Conservation (phyloP, 805 yeast species). For the Candida qinlingensis region DNA sequence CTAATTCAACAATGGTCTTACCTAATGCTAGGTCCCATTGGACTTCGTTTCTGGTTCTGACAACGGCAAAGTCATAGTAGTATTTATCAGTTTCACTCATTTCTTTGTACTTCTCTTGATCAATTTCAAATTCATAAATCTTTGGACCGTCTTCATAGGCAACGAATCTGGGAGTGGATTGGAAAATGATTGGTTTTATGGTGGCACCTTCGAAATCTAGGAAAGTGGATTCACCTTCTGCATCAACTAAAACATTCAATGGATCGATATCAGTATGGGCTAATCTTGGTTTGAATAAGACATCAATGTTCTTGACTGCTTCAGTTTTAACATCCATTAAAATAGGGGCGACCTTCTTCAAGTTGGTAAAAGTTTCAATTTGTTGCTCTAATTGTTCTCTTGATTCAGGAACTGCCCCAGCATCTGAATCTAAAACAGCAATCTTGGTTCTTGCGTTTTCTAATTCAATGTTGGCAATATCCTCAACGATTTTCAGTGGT, state of each 20-base stretch:
- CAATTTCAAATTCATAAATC: constrained; percentile 68
- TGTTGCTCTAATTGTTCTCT: constrained; percentile 41
- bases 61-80: constrained; percentile 81
- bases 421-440: constrained; percentile 47
- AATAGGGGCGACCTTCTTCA: constrained; percentile 48
- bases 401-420: constrained; percentile 41
- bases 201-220: constrained; percentile 80
- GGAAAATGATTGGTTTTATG: constrained; percentile 77
- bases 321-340: constrained; percentile 47
- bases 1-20: constrained; percentile 59
- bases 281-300: constrained; percentile 67
- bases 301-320: constrained; percentile 55
- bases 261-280: constrained; percentile 87
- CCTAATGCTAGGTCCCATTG: constrained; percentile 79
- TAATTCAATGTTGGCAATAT: constrained; percentile 61
- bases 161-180: constrained; percentile 76
- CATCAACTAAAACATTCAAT: constrained; percentile 60
- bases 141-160: constrained; percentile 81
- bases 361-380: constrained; percentile 56
- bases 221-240: constrained; percentile 42
- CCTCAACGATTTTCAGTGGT: constrained; percentile 58
- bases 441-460: constrained; percentile 52
- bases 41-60: constrained; percentile 86
- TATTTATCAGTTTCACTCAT: constrained; percentile 69
- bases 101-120: constrained; percentile 62